A percentile compares a stretch with the other conserved stretches of the same genome.
Conservation (phyloP, 2,329 filamentous ascomycete species). For the Moelleriella libera region DNA sequence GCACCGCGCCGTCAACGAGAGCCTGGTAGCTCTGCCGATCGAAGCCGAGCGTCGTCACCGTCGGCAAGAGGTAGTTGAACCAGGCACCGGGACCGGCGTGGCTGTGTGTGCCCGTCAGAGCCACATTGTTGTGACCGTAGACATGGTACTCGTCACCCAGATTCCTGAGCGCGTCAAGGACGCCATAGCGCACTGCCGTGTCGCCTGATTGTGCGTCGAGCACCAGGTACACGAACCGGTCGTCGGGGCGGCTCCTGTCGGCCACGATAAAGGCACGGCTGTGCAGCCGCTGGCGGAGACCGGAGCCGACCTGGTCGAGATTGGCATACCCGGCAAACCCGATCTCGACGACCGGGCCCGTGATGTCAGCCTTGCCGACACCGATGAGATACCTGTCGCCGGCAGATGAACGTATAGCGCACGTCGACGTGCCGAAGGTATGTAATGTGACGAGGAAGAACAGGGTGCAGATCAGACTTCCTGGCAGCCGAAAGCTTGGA, state of each 20-base stretch:
- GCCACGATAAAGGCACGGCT: conserved; percentile 82
- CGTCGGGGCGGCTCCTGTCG: conserved; percentile 45
- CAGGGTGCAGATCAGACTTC: conserved; percentile 3
- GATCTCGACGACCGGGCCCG: conserved; percentile 73
- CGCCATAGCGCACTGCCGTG: conserved; percentile 77
- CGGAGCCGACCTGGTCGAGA: conserved; percentile 66
- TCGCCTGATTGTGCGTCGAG: conserved; percentile 81
- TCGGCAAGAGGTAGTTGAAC: conserved; percentile 87
- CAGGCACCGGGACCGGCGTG: conserved; percentile 86
- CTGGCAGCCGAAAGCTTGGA: neutral
- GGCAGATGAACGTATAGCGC: neutral
- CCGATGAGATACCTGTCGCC: conserved; percentile 34
- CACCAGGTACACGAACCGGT: conserved; percentile 77
- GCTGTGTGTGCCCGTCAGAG: conserved; percentile 84
- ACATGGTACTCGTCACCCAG: conserved; percentile 59
- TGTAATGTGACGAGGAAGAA: conserved; percentile 1
- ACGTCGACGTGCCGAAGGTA: conserved; percentile 1
- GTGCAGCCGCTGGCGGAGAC: conserved; percentile 76
- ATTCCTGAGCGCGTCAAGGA: conserved; percentile 56
- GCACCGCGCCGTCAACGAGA: conserved; percentile 71
- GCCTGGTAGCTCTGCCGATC: conserved; percentile 76
- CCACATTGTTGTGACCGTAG: conserved; percentile 71
- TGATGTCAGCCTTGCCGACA: conserved; percentile 44
- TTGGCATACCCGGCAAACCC: conserved; percentile 89
- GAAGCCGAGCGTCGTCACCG: conserved; percentile 80